Base-by-base conservation (phyloP, 148 eudicot genomes). In the Camellia lanceoleosa region DNA sequence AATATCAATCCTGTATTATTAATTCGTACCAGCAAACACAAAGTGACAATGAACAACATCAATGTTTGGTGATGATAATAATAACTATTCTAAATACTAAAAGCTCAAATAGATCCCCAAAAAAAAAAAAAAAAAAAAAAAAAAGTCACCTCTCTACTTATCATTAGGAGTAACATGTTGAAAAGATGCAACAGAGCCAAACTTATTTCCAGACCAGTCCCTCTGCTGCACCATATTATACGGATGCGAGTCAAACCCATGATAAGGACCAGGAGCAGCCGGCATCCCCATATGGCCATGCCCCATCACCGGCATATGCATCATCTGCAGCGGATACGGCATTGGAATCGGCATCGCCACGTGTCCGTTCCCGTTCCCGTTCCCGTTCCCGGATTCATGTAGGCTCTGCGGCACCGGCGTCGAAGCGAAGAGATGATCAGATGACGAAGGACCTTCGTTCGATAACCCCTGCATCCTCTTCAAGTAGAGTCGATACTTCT, bases 401-500 rank as follows among this genome's bases (percentile, higher is more conserved):
- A 88, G 75, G 78, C 82, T 88, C 88, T 75, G 85, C 14, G 88
- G 88, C 77, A 84, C 71, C 1, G 88, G 88, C 8, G 85, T 86
- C 0, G 91, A 89, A 0, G 87, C 83, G 58, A 84, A 86, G 42
- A 84, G 68, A 60, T 85, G 87, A 76, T 87, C 88, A 2, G 88
- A 82, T 8, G 78, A 51, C 15, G 87, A 87, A 16, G 89, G 85
- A 4, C 86, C 89, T 43, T 85, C 88, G 7, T 60, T 68, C 30
- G 86, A 81, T 49, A 74, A 63, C 66, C 91, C 94, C 52, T 91
- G 94, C 97, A 91, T 90, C 78, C 98, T 89, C 91, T 95, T 95
- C 82, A 93, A 75, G 69, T 96, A 96, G 23, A 96, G 86, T 60
- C 99, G 82, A 59, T 96, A 96, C 81, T 96, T 96, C 90, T 96